Base-by-base conservation (phyloP, 2,329 filamentous ascomycete species). In the Calonectria multiphialidica region DNA sequence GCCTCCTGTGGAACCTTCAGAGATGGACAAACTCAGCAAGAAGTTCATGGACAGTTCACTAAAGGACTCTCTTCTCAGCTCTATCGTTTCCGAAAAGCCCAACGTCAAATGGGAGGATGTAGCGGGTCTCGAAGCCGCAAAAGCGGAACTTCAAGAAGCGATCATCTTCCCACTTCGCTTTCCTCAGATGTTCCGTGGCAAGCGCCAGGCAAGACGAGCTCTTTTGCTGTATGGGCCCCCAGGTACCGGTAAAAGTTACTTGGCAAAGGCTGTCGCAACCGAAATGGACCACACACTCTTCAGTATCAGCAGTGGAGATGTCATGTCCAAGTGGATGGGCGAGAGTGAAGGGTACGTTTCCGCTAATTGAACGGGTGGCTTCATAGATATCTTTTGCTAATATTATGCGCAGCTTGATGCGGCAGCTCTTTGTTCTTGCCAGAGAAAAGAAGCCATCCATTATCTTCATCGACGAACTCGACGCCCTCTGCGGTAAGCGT, bases 391-490 rank as follows among this genome's bases (percentile, higher is more conserved):
- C 4, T 30, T 30, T 68, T 68, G 15, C 53, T 40, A 15, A 68
- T 33, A 1, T 13, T 10, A 5, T 21, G 1, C 25, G 2, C 16
- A 74, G 72, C 3, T 25, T 74, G 37, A 69, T 74, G 55, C 59
- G 47, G 3, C 50, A 74, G 21, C 69, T 74, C 2, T 72, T 74
- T 33, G n/a, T 45, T 15, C 69, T 74, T 21, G 72, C 72, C 0
- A 45, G 66, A 57, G 65, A 74, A 57, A 72, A 69, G 33, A 74
- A 72, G 42, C 72, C 72, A 42, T 72, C 68, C 6, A 72, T 74
- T 47, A 64, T 74, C 53, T 69, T 74, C 37, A 74, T 74, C 49
- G 72, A 74, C 16, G 66, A 72, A n/a, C 37, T 74, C 49, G 72
- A 74, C 21, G 65, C 69, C 37, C 50, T 74, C 16, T 66, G 72